Percentiles rank a stretch among this genome's conserved stretches.
Conservation (phyloP, 768 basidiomycete genomes). For the Suillus weaverae region DNA sequence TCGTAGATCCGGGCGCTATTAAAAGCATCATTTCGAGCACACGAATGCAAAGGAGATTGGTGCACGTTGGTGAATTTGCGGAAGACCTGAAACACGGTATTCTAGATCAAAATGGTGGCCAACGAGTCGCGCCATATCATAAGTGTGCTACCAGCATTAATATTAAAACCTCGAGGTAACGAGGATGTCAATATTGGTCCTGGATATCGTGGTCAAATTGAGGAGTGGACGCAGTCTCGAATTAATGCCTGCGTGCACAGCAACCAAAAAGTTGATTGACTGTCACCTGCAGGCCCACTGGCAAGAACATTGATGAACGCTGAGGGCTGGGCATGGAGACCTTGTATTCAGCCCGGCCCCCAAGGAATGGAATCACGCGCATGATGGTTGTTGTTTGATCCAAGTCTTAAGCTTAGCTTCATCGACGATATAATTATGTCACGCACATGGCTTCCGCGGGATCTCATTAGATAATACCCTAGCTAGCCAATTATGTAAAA, state of each 20-base stretch:
- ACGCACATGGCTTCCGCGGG: too few relatives aligned
- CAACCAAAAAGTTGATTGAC: background rate
- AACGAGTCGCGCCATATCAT: conserved; percentile 58
- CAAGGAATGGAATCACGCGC: too few relatives aligned
- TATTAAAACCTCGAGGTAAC: conserved; percentile 50
- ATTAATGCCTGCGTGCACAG: conserved; percentile 25
- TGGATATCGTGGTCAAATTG: conserved; percentile 58
- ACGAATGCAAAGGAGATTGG: conserved; percentile 7
- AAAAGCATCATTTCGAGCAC: conserved; percentile 3
- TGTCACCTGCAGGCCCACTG: background rate
- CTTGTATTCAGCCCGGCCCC: background rate
- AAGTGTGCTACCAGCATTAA: conserved; percentile 56
- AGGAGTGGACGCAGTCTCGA: conserved; percentile 53
- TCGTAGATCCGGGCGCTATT: conserved; percentile 18
- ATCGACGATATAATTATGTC: too few relatives aligned
- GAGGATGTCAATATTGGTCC: conserved; percentile 47
- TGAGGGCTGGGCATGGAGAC: background rate
- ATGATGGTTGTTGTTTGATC: background rate
- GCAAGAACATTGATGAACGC: background rate
- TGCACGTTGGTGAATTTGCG: conserved; percentile 1
- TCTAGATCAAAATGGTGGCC: conserved; percentile 66
- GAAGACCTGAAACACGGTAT: conserved; percentile 41
- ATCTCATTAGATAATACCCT: too few relatives aligned
- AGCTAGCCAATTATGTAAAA: background rate
- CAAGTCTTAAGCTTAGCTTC: too few relatives aligned